These are phyloP conservation scores for Colletotrichum spinosum DNA, from an alignment of 2,329 filamentous ascomycete species.

Conservation along the genomic window DNA sequence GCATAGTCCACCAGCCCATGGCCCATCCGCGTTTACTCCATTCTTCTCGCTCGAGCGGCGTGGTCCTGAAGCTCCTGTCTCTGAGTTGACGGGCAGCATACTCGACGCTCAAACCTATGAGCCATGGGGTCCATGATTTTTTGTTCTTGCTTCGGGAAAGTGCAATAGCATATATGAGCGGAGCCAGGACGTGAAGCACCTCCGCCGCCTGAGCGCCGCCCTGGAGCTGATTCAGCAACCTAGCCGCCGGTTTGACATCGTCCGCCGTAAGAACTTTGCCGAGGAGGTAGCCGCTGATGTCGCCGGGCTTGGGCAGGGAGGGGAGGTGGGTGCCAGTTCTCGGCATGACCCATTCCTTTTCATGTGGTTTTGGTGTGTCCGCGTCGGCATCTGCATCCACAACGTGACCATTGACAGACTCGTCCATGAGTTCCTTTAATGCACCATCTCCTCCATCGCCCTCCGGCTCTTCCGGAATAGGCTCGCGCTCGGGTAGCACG, in stretches of 20 bases:
- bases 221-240: conserved; percentile 84
- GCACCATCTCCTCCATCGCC: conserved; percentile 50
- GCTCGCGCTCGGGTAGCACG: conserved; percentile 86
- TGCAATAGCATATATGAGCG: conserved; percentile 86
- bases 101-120: conserved; percentile 86
- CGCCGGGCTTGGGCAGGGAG: conserved; percentile 80
- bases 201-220: conserved; percentile 83
- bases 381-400: conserved; percentile 68
- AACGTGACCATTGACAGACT: conserved; percentile 69
- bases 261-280: conserved; percentile 93
- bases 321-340: conserved; percentile 89
- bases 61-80: conserved; percentile 82
- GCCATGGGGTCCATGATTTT: conserved; percentile 91
- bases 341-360: conserved; percentile 89
- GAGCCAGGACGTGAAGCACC: conserved; percentile 90
- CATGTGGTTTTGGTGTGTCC: conserved; percentile 54
- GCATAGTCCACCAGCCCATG: conserved; percentile 95
- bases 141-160: conserved; percentile 80
- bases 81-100: conserved; percentile 87
- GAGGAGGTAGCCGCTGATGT: conserved; percentile 89
- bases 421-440: conserved; percentile 57
- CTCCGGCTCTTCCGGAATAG: conserved; percentile 71
- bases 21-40: conserved; percentile 89
- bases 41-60: conserved; percentile 89
- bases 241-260: conserved; percentile 92